phyloP scores from a whole-genome alignment of 2,329 filamentous ascomycete genomes.

The Chaetomiaceae sp. region DNA sequence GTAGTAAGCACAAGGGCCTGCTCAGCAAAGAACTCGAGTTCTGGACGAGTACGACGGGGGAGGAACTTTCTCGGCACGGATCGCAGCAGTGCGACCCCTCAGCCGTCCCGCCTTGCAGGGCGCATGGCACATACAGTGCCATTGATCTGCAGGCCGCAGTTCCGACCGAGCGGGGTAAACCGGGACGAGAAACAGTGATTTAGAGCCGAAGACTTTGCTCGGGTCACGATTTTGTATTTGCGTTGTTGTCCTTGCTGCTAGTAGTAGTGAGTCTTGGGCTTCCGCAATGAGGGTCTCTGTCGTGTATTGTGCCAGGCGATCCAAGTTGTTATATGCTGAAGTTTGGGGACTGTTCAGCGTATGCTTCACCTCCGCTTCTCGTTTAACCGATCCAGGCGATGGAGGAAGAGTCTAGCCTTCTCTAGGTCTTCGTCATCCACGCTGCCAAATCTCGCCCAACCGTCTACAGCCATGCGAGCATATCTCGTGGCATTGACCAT shows the following conservation, averaged over 20 bases:
- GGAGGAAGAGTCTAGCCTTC: constrained; percentile 16
- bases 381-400: constrained; percentile 4
- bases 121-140: neutral
- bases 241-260: no score
- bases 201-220: no score
- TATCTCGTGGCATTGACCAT: constrained; percentile 24
- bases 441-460: constrained; percentile 26
- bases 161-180: neutral
- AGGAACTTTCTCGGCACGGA: neutral
- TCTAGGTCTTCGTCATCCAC: constrained; percentile 24
- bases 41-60: neutral
- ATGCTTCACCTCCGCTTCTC: neutral
- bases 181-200: neutral
- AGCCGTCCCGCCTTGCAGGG: neutral
- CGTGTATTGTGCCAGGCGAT: no score
- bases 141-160: neutral
- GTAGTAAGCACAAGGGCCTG: neutral
- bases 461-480: constrained; percentile 26
- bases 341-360: no score
- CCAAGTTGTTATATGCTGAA: no score
- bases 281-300: no score
- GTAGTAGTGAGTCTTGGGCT: no score
- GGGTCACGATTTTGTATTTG: no score
- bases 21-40: neutral
- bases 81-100: neutral